Conservation (phyloP, 805 yeast genomes). For the Saturnispora sanitii region DNA sequence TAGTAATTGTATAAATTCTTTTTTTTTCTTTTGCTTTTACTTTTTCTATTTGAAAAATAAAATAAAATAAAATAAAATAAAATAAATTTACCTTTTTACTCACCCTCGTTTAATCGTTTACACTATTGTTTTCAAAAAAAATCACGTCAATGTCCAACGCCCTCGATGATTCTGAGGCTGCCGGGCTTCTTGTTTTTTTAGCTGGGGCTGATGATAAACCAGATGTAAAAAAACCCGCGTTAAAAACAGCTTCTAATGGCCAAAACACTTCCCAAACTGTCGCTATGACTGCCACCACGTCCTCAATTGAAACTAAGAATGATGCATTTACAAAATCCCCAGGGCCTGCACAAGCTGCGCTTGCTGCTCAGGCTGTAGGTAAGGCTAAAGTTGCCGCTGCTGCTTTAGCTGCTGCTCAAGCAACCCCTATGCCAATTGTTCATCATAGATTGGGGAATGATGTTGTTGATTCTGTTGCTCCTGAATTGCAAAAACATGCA, state of each 20-base stretch:
- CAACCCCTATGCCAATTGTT: constrained; percentile 52
- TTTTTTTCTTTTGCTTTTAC: neutral
- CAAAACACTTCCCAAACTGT: neutral
- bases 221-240: neutral
- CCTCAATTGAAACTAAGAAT: neutral
- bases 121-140: neutral
- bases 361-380: no score
- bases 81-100: neutral
- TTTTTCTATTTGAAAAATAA: neutral
- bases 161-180: constrained; percentile 28
- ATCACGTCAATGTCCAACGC: neutral
- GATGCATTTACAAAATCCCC: constrained; percentile 25
- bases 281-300: neutral
- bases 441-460: constrained; percentile 3
- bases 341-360: constrained; percentile 31
- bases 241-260: neutral
- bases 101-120: neutral
- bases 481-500: neutral
- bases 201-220: constrained; percentile 26
- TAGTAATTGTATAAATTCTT: neutral
- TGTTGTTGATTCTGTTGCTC: neutral
- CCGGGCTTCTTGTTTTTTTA: constrained; percentile 30
- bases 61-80: neutral
- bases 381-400: constrained; percentile 74
- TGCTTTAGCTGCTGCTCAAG: constrained; percentile 75